Evolutionary conservation across 1,284 basidiomycete genomes (phyloP).

Genomic region (Fomitopsis schrenkii): DNA sequence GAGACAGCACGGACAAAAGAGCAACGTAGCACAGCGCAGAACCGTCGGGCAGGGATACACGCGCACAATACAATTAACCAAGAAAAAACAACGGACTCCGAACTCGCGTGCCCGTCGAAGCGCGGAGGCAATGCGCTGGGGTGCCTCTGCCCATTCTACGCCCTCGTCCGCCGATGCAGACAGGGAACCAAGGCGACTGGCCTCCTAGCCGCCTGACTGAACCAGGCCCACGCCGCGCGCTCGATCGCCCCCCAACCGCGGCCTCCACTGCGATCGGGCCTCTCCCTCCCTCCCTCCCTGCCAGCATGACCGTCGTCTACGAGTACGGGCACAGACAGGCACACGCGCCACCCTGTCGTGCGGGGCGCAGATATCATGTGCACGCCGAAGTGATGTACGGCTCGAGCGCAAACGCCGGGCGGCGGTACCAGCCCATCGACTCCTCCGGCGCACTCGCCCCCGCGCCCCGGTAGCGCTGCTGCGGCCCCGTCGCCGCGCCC

Average conservation of each 20-base stretch:
- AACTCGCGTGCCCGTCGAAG: too few relatives aligned
- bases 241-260: background rate
- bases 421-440: slow-evolving; percentile 4
- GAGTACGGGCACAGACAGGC: too few relatives aligned
- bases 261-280: background rate
- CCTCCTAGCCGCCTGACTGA: too few relatives aligned
- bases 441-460: background rate
- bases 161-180: too few relatives aligned
- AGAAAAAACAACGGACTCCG: too few relatives aligned
- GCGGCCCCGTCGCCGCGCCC: background rate
- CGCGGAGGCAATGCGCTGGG: too few relatives aligned
- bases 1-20: too few relatives aligned
- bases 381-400: slow-evolving; percentile 4
- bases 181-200: too few relatives aligned
- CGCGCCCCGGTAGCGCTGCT: background rate
- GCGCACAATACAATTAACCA: too few relatives aligned
- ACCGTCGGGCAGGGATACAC: too few relatives aligned
- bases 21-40: too few relatives aligned
- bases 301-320: background rate
- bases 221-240: background rate
- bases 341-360: background rate
- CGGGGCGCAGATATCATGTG: background rate
- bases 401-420: slow-evolving; percentile 4
- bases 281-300: background rate
- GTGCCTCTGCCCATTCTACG: too few relatives aligned